Evolutionary conservation across 768 basidiomycete species (phyloP).

Genomic region (Collybiopsis luxurians): DNA sequence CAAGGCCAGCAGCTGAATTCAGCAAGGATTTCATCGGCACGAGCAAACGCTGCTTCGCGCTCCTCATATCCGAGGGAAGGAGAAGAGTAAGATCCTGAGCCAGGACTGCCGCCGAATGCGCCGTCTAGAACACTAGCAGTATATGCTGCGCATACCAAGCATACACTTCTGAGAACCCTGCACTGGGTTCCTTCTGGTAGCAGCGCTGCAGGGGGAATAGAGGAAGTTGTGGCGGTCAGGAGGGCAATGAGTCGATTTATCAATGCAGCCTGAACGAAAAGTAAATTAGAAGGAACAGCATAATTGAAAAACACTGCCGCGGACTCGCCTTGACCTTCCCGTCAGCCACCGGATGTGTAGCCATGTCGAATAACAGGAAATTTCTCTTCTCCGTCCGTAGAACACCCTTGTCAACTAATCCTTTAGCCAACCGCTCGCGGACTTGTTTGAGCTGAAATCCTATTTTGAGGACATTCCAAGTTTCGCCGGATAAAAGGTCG

Average conservation of each 20-base stretch:
- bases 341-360: constrained; percentile 96
- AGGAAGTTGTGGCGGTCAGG: constrained; percentile 79
- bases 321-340: constrained; percentile 77
- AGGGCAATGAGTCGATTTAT: constrained; percentile 73
- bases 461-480: constrained; percentile 99
- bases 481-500: constrained; percentile 96
- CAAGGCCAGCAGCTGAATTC: constrained; percentile 94
- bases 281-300: too few relatives aligned
- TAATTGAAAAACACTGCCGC: not conserved
- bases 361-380: constrained; percentile 99
- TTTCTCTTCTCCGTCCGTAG: constrained; percentile 99
- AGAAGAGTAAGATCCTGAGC: not conserved
- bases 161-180: constrained; percentile 76
- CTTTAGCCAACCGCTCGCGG: constrained; percentile 94
- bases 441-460: constrained; percentile 99
- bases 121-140: constrained; percentile 96
- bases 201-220: constrained; percentile 73
- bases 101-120: constrained; percentile 63
- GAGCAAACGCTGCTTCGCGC: constrained; percentile 86
- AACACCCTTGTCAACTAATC: constrained; percentile 97
- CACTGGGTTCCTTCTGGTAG: constrained; percentile 79
- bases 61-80: constrained; percentile 80
- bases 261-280: constrained; percentile 37
- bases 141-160: constrained; percentile 87
- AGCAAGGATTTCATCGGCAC: constrained; percentile 91